A percentile compares a stretch with the other conserved stretches of the same genome.
Evolutionary conservation across 2,329 filamentous ascomycete genomes (phyloP).

Genomic region (Boeremia exigua): DNA sequence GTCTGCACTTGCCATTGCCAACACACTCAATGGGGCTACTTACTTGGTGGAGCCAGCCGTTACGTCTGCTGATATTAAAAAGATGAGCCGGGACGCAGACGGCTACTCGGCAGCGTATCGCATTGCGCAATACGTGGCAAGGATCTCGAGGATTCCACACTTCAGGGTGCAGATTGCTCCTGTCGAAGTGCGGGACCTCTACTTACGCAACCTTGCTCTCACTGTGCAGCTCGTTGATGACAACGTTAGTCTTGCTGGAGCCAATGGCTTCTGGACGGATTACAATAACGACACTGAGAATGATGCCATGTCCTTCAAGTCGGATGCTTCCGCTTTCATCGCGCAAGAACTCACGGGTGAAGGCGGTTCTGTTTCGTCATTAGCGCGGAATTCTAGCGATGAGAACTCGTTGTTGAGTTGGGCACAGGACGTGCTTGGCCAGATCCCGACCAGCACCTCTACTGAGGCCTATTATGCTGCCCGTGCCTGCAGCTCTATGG

Average conservation of each 20-base stretch:
- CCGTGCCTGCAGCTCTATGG: slow-evolving; percentile 47
- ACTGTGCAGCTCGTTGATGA: slow-evolving; percentile 64
- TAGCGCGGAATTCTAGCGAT: slow-evolving; percentile 20
- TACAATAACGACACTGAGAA: slow-evolving; percentile 57
- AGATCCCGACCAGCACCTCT: slow-evolving; percentile 29
- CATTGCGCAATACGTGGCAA: slow-evolving; percentile 73
- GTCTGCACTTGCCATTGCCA: slow-evolving; percentile 75
- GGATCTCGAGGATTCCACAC: slow-evolving; percentile 59
- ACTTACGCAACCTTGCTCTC: slow-evolving; percentile 61
- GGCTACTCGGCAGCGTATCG: slow-evolving; percentile 76
- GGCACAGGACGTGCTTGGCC: slow-evolving; percentile 31
- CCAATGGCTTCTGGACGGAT: slow-evolving; percentile 60
- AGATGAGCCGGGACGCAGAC: slow-evolving; percentile 65
- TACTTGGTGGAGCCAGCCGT: slow-evolving; percentile 61
- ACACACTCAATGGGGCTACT: slow-evolving; percentile 71
- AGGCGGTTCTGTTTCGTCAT: slow-evolving; percentile 16
- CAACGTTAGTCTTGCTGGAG: slow-evolving; percentile 62
- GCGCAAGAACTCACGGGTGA: slow-evolving; percentile 49
- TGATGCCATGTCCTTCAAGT: slow-evolving; percentile 61
- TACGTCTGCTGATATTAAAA: slow-evolving; percentile 27
- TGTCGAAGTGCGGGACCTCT: slow-evolving; percentile 19
- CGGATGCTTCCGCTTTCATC: slow-evolving; percentile 57
- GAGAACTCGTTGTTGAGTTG: slow-evolving; percentile 34
- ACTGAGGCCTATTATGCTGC: slow-evolving; percentile 51
- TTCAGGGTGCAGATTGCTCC: slow-evolving; percentile 44